Base-by-base conservation (phyloP, 2,329 filamentous ascomycete genomes). In the Ophiostoma sp. region DNA sequence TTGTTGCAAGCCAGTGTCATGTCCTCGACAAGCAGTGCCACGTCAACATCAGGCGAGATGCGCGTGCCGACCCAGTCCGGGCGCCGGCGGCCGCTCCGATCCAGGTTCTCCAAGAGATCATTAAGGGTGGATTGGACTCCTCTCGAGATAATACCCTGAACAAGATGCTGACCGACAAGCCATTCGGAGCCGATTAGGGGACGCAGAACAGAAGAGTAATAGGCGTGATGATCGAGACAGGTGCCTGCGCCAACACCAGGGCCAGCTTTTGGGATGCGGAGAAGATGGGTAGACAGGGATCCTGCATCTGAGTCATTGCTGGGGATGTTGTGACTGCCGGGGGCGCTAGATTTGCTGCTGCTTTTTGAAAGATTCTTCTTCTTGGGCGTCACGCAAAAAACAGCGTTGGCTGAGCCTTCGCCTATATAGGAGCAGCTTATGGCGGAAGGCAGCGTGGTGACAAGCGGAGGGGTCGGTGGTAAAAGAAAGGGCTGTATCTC, bases 391-490 rank as follows among this genome's bases (percentile, higher is more conserved):
- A 69, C 52, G 64, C 60, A 41, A 64, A 91, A 93, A 71, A 93
- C 88, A 66, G 89, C 84, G 76, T 95, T 94, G 67, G 91, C 90
- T 38, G 89, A 88, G 38, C 91, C 91, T 76, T 95, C 91, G 40
- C 83, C 84, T 36, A 87, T 77, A 69, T 71, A 72, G 0, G 49
- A 47, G 58, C 70, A 85, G 79, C 66, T 72, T 71, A 66, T 67
- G 14, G 40, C 66, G 0, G 68, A 38, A 12, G 71, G 70, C 38
- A 72, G 47, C 18, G 41, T 55, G 64, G 67, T 45, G n/a, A 70
- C 38, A 72, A 64, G 52, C 14, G 63, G 72, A 9, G 70, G 69
- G 42, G 64, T 49, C 18, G 62, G 47, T 47, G 47, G 68, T 42
- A 42, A 44, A 8, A 12, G n/a, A 5, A n/a, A 42, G 16, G 58